A percentile compares a stretch with the other conserved stretches of the same genome.
Evolutionary conservation across 225 moss, liverwort and hornwort genomes (phyloP).

Genomic region (Physcomitrellopsis africana): DNA sequence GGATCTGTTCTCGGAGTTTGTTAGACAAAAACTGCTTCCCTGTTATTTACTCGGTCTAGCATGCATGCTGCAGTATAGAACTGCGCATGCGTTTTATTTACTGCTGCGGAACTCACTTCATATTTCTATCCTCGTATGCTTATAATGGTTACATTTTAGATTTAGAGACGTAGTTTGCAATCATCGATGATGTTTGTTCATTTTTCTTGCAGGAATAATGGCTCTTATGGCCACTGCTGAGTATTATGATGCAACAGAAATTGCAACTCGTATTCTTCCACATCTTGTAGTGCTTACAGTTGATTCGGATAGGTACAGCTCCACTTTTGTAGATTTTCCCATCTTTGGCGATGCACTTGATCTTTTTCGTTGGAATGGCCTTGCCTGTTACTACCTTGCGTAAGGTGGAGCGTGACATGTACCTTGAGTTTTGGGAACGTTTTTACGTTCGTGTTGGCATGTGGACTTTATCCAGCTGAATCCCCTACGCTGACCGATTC

Average conservation of each 20-base stretch:
- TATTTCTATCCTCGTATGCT: not conserved
- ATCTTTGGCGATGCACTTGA: not conserved
- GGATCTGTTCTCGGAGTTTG: not conserved
- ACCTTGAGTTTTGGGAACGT: not conserved
- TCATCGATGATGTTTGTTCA: slow-evolving; percentile 14
- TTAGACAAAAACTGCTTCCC: slow-evolving; percentile 7
- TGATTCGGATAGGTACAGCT: slow-evolving; percentile 75
- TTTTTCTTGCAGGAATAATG: slow-evolving; percentile 76
- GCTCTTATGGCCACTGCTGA: slow-evolving; percentile 87
- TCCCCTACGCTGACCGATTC: not conserved
- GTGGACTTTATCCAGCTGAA: not conserved
- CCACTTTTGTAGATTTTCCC: slow-evolving; percentile 4
- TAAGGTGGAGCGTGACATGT: not conserved
- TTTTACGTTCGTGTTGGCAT: not conserved
- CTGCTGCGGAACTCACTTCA: not conserved
- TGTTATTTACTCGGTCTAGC: not conserved
- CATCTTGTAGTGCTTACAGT: slow-evolving; percentile 93
- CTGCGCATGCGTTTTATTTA: slow-evolving; percentile 15
- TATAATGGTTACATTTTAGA: not conserved
- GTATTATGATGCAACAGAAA: slow-evolving; percentile 88
- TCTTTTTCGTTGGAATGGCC: not conserved
- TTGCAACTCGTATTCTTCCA: slow-evolving; percentile 91
- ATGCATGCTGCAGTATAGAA: slow-evolving; percentile 1
- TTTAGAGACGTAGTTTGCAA: not conserved
- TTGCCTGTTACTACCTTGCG: not conserved